Evolutionary conservation across 148 eudicot genomes (phyloP).

Genomic region (Mesembryanthemum crystallinum): DNA sequence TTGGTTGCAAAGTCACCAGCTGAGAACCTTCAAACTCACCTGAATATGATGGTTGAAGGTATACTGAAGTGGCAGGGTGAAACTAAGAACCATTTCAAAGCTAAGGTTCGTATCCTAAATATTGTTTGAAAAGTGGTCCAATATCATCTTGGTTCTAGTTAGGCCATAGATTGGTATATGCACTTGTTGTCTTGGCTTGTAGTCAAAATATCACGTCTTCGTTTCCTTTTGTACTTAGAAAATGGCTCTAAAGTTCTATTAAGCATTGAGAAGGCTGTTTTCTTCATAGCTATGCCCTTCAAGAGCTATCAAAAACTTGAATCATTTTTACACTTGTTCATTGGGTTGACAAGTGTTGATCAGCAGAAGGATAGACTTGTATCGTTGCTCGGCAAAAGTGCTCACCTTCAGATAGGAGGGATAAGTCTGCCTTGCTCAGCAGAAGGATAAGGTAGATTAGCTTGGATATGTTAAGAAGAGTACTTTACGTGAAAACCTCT

Average conservation of each 20-base stretch:
- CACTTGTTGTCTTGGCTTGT: neutral
- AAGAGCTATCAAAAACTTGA: neutral
- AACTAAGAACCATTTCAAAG: slow-evolving; percentile 84
- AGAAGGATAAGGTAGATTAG: too few relatives aligned
- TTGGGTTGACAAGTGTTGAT: neutral
- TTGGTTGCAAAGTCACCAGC: slow-evolving; percentile 86
- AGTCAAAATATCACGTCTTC: neutral
- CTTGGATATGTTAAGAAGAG: too few relatives aligned
- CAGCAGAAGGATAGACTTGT: too few relatives aligned
- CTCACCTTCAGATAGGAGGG: too few relatives aligned
- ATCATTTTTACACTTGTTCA: neutral
- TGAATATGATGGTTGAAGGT: slow-evolving; percentile 68
- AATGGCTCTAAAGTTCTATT: neutral
- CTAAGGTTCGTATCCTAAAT: slow-evolving; percentile 56
- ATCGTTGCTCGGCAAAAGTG: too few relatives aligned
- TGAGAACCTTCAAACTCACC: slow-evolving; percentile 63
- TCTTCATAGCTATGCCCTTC: neutral
- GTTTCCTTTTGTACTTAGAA: neutral
- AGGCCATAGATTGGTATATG: neutral
- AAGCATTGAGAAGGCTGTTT: neutral
- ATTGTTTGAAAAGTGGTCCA: neutral
- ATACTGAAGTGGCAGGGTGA: slow-evolving; percentile 74
- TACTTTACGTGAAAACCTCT: too few relatives aligned
- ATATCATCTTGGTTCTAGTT: neutral
- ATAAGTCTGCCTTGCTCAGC: too few relatives aligned